Evolutionary conservation across 2,329 filamentous ascomycete genomes (phyloP).

Genomic region (Zymoseptoria pseudotritici): DNA sequence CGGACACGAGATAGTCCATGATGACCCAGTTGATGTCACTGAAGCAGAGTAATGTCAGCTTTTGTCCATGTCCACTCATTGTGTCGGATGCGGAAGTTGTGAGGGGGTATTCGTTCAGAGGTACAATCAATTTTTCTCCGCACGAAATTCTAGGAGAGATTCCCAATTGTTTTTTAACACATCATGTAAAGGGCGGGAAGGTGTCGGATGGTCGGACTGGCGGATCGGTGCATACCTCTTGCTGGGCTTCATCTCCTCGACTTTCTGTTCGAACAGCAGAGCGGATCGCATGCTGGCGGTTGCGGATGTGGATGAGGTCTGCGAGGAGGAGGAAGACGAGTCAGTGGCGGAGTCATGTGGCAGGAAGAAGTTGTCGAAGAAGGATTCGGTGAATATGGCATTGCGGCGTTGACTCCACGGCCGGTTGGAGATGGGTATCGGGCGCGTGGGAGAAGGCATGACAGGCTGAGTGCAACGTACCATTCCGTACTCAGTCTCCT

Average conservation of each 20-base stretch:
- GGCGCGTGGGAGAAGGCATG: neutral
- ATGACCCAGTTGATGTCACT: slow-evolving; percentile 95
- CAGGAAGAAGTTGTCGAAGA: neutral
- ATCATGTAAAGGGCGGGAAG: slow-evolving; percentile 60
- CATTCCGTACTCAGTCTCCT: neutral
- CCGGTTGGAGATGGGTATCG: neutral
- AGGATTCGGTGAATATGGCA: neutral
- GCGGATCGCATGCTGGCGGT: slow-evolving; percentile 55
- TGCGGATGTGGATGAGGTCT: slow-evolving; percentile 61
- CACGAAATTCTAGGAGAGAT: slow-evolving; percentile 98
- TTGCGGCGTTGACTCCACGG: neutral
- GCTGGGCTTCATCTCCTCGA: slow-evolving; percentile 75
- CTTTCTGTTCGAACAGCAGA: slow-evolving; percentile 70
- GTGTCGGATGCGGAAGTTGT: neutral
- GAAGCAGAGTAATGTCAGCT: slow-evolving; percentile 19
- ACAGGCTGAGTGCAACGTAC: neutral
- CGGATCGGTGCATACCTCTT: slow-evolving; percentile 56
- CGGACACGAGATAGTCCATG: slow-evolving; percentile 92
- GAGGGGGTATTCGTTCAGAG: slow-evolving; percentile 45
- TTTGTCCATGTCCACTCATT: neutral
- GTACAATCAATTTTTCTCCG: slow-evolving; percentile 79
- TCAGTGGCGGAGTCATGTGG: neutral
- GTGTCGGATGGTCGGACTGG: slow-evolving; percentile 1
- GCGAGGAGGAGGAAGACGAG: slow-evolving; percentile 5
- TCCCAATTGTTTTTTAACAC: slow-evolving; percentile 87